These are phyloP conservation scores for Amanita phalloides DNA, from an alignment of 768 basidiomycete genomes.

Conservation along the genomic window DNA sequence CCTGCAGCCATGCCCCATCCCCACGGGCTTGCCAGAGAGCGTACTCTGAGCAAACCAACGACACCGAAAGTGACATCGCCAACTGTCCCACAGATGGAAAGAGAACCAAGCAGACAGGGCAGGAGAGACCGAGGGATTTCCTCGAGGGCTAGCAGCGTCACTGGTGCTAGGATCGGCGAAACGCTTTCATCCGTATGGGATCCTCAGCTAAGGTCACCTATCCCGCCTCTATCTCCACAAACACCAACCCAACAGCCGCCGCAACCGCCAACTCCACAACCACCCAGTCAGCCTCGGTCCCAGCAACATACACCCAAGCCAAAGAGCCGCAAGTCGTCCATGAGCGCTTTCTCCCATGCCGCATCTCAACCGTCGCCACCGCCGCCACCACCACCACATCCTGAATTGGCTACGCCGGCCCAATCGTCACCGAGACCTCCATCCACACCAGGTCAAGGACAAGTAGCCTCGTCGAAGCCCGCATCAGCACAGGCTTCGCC, in stretches of 20 bases:
- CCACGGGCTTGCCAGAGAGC: conserved; percentile 1
- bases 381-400: not conserved
- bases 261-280: not conserved
- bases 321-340: conserved; percentile 3
- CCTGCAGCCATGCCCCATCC: not conserved
- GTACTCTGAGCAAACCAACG: not conserved
- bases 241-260: conserved; percentile 8
- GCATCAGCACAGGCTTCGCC: not conserved
- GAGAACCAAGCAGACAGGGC: conserved; percentile 1
- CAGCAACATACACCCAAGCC: not conserved
- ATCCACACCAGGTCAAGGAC: not conserved
- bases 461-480: not conserved
- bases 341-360: not conserved
- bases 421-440: not conserved
- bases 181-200: conserved; percentile 40
- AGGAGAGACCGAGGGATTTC: not conserved
- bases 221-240: conserved; percentile 2
- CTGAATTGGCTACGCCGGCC: not conserved
- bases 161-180: conserved; percentile 24
- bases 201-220: conserved; percentile 6
- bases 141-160: conserved; percentile 1
- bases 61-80: not conserved
- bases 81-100: not conserved
- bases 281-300: not conserved
- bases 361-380: not conserved